Conservation (phyloP, 2,329 filamentous ascomycete genomes). For the Penicillium sp. region DNA sequence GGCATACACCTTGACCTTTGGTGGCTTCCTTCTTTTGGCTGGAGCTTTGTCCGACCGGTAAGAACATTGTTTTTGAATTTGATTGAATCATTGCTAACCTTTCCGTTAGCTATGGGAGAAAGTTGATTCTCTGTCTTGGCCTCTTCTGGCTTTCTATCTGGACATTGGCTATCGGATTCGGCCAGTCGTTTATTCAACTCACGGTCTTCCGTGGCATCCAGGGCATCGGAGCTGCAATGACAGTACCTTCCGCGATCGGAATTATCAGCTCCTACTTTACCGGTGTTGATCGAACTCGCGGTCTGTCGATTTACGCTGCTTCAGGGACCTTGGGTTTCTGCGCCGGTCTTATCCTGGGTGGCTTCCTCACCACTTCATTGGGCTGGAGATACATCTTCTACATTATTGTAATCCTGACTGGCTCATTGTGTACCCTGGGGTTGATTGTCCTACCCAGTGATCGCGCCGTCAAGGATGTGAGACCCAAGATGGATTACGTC, state of each 20-base stretch:
- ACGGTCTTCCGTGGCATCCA: conserved; percentile 45
- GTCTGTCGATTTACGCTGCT: conserved; percentile 41
- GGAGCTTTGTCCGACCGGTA: conserved; percentile 18
- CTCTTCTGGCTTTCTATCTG: conserved; percentile 37
- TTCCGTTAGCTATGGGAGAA: conserved; percentile 33
- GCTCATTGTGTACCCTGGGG: conserved; percentile 30
- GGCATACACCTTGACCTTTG: conserved; percentile 43
- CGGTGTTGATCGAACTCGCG: conserved; percentile 38
- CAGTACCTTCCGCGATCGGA: conserved; percentile 48
- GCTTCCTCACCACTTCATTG: conserved; percentile 40
- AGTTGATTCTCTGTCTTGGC: conserved; percentile 40
- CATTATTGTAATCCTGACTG: conserved; percentile 35
- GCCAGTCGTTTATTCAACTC: conserved; percentile 43
- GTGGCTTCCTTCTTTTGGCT: conserved; percentile 23
- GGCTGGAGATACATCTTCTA: conserved; percentile 44
- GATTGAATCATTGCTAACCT: conserved; percentile 3
- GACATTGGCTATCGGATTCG: conserved; percentile 41
- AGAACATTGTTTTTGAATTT: background rate
- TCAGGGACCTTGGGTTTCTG: conserved; percentile 43
- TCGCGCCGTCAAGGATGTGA: conserved; percentile 29
- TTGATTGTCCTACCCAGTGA: conserved; percentile 41
- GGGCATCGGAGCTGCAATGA: conserved; percentile 49
- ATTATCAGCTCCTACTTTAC: conserved; percentile 47
- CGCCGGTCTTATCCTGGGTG: conserved; percentile 41
- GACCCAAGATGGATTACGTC: conserved; percentile 42